phyloP scores from a whole-genome alignment of 495 filamentous ascomycete genomes.

The Annulohypoxylon maeteangense region DNA sequence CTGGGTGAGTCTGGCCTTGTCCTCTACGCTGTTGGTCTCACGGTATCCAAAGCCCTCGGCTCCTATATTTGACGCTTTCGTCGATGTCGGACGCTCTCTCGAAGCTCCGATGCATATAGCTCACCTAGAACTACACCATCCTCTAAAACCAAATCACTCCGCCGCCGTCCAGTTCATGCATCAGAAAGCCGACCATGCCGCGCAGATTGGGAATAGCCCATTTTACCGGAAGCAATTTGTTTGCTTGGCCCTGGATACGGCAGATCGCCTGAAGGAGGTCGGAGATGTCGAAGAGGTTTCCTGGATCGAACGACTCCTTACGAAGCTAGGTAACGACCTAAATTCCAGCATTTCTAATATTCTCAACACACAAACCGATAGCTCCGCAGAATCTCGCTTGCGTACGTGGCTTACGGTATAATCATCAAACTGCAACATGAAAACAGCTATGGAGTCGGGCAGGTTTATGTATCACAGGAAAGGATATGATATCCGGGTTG shows the following conservation, averaged over 20 bases:
- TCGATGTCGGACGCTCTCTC: slow-evolving; percentile 42
- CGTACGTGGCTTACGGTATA: background rate
- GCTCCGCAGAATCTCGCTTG: too few species aligned
- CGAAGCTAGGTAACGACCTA: slow-evolving; percentile 22
- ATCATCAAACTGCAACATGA: background rate
- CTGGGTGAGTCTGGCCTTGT: slow-evolving; percentile 49
- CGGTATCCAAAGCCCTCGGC: slow-evolving; percentile 46
- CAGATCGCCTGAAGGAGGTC: slow-evolving; percentile 37
- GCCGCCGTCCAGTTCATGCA: slow-evolving; percentile 52
- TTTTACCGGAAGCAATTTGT: slow-evolving; percentile 24
- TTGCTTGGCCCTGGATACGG: slow-evolving; percentile 43
- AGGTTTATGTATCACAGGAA: slow-evolving; percentile 1
- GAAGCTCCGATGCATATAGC: slow-evolving; percentile 42
- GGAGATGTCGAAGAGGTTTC: slow-evolving; percentile 37
- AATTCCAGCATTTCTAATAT: slow-evolving; percentile 10
- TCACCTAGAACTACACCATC: slow-evolving; percentile 57
- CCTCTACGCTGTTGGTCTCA: slow-evolving; percentile 49
- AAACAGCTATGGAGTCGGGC: background rate
- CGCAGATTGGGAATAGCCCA: background rate
- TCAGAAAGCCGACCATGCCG: background rate
- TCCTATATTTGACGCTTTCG: slow-evolving; percentile 54
- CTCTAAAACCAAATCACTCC: slow-evolving; percentile 48
- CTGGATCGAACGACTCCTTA: slow-evolving; percentile 41
- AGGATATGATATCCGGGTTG: slow-evolving; percentile 24
- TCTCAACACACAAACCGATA: background rate